Conservation (phyloP, 2,329 filamentous ascomycete genomes). For the Ophiostoma perfectum region DNA sequence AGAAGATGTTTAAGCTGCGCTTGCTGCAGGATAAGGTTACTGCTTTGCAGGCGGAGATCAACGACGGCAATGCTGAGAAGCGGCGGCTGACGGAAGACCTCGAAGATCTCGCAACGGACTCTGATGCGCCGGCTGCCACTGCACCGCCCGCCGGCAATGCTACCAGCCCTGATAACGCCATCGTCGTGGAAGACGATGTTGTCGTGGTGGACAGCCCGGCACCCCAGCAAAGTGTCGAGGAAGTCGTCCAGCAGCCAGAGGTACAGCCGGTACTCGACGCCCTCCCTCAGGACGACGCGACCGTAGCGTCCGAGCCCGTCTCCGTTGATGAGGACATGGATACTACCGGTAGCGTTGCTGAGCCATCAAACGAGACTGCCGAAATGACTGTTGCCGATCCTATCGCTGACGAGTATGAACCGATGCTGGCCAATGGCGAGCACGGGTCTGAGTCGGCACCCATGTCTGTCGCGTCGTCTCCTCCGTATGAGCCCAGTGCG, state of each 20-base stretch:
- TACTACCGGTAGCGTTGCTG: not conserved
- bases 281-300: not conserved
- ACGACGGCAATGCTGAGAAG: conserved; percentile 34
- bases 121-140: conserved; percentile 23
- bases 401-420: not conserved
- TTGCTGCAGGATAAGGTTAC: conserved; percentile 44
- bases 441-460: conserved; percentile 1
- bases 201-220: not conserved
- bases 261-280: not conserved
- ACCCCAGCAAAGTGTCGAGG: not conserved
- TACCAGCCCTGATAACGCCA: too few species aligned
- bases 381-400: not conserved
- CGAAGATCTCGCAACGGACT: conserved; percentile 33
- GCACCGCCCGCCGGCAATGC: not conserved
- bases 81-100: conserved; percentile 33
- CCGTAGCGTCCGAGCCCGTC: not conserved
- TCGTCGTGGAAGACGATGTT: not conserved
- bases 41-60: conserved; percentile 45
- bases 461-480: conserved; percentile 7
- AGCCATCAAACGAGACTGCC: not conserved
- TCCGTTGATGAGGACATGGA: not conserved
- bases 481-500: not conserved
- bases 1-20: conserved; percentile 45
- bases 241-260: not conserved
- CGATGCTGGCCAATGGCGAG: not conserved